Percentiles rank a stretch among this genome's conserved stretches.
Conservation (phyloP, 441 rosid species). For the Pelargonium citronellum region DNA sequence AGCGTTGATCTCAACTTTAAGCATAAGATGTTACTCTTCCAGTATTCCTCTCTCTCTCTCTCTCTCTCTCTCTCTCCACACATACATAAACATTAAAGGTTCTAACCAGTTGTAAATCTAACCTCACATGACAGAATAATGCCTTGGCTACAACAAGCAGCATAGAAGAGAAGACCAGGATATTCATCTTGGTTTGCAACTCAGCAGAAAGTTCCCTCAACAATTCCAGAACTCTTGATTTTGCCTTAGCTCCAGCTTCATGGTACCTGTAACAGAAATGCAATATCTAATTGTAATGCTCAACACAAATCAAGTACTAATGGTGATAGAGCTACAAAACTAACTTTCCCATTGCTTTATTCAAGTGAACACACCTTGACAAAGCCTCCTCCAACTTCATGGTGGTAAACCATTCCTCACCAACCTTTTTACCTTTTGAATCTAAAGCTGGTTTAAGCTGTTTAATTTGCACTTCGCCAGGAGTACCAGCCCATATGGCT, state of each 20-base stretch:
- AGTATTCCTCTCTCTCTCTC: too few species aligned
- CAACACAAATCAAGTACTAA: not conserved
- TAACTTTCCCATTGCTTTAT: not conserved
- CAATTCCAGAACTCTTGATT: constrained; percentile 68
- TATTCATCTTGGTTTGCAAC: constrained; percentile 69
- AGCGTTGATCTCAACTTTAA: not conserved
- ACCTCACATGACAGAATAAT: constrained; percentile 90
- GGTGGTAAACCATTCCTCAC: constrained; percentile 97
- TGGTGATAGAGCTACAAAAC: constrained; percentile 1
- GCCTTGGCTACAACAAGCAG: constrained; percentile 90
- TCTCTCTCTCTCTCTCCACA: too few species aligned
- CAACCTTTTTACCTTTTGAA: constrained; percentile 90
- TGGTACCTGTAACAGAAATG: constrained; percentile 58
- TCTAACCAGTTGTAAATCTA: constrained; percentile 18
- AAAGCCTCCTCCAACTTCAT: constrained; percentile 76
- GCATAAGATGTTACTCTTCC: not conserved
- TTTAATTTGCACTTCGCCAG: constrained; percentile 93
- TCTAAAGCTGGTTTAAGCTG: constrained; percentile 82
- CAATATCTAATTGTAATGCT: not conserved
- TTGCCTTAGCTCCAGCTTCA: constrained; percentile 72
- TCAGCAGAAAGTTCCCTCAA: constrained; percentile 77
- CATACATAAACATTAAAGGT: too few species aligned
- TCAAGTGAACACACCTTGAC: constrained; percentile 41
- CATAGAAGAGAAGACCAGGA: constrained; percentile 82
- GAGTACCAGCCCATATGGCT: constrained; percentile 73